These are phyloP conservation scores for Claviceps paspali DNA, from an alignment of 2,329 filamentous ascomycete genomes.

Conservation along the genomic window DNA sequence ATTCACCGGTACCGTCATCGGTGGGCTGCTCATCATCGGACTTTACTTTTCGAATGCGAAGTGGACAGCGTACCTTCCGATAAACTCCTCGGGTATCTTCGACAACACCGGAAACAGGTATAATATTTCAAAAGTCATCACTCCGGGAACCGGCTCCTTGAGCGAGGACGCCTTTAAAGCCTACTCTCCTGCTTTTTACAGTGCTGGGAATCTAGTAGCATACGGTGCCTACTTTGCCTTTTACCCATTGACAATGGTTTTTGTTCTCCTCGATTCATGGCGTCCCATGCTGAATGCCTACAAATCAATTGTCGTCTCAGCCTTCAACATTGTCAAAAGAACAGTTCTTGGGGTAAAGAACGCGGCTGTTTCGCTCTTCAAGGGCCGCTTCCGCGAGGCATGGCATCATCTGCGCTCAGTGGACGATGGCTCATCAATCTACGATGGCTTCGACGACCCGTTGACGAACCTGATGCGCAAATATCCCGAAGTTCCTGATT, in stretches of 20 bases:
- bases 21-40: slow-evolving; percentile 22
- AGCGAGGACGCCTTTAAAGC: slow-evolving; percentile 20
- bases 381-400: neutral
- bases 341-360: neutral
- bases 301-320: slow-evolving; percentile 18
- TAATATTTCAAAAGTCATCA: slow-evolving; percentile 17
- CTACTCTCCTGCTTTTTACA: slow-evolving; percentile 30
- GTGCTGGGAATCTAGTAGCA: slow-evolving; percentile 25
- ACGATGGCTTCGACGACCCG: slow-evolving; percentile 23
- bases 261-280: neutral
- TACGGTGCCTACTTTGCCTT: slow-evolving; percentile 28
- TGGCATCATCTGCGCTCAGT: slow-evolving; percentile 3
- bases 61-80: slow-evolving; percentile 28
- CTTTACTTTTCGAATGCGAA: slow-evolving; percentile 29
- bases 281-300: neutral
- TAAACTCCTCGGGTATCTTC: slow-evolving; percentile 28
- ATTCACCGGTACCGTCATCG: slow-evolving; percentile 20
- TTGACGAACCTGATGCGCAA: slow-evolving; percentile 19
- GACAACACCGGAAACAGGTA: slow-evolving; percentile 26
- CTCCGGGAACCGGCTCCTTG: slow-evolving; percentile 22
- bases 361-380: neutral
- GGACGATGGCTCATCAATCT: slow-evolving; percentile 17
- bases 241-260: slow-evolving; percentile 15
- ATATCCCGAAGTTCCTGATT: slow-evolving; percentile 29
- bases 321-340: slow-evolving; percentile 25